These are phyloP conservation scores for Mucor irregularis DNA, from an alignment of 371 early-diverging fungal genomes.

Conservation along the genomic window DNA sequence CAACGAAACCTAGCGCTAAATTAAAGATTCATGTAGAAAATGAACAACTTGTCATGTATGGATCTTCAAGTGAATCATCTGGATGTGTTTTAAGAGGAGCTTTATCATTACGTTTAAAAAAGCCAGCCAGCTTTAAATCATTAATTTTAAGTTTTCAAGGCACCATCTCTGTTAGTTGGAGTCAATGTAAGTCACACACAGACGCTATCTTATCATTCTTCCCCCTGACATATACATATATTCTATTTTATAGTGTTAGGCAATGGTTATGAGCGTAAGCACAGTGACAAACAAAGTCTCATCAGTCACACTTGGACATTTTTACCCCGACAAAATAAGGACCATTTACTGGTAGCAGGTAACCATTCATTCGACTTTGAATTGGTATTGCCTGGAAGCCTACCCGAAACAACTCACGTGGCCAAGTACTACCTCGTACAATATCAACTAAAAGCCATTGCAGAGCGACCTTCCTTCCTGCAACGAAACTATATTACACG, in stretches of 20 bases:
- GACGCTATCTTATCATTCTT: neutral
- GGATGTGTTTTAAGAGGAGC: conserved; percentile 39
- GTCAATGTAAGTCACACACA: conserved; percentile 30
- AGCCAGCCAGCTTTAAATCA: conserved; percentile 21
- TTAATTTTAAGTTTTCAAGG: conserved; percentile 25
- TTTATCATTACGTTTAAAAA: conserved; percentile 19
- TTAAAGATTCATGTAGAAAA: conserved; percentile 33
- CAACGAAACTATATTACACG: conserved; percentile 16
- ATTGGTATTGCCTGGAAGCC: conserved; percentile 28
- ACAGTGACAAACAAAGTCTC: conserved; percentile 16
- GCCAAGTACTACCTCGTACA: conserved; percentile 26
- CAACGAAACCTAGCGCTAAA: conserved; percentile 10
- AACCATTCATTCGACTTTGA: conserved; percentile 35
- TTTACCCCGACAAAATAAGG: conserved; percentile 12
- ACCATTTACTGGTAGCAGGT: conserved; percentile 15
- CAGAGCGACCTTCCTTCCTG: conserved; percentile 24
- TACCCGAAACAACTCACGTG: conserved; percentile 35
- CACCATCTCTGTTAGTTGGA: conserved; percentile 27
- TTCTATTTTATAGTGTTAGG: conserved; percentile 9
- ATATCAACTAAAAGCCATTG: conserved; percentile 32
- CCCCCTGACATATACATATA: neutral
- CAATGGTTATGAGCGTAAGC: conserved; percentile 26
- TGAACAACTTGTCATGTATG: conserved; percentile 34
- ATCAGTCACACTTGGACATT: conserved; percentile 35
- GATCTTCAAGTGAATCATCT: conserved; percentile 28